These are phyloP conservation scores for Fusarium staphyleae DNA, from an alignment of 2,329 filamentous ascomycete species.

Conservation along the genomic window DNA sequence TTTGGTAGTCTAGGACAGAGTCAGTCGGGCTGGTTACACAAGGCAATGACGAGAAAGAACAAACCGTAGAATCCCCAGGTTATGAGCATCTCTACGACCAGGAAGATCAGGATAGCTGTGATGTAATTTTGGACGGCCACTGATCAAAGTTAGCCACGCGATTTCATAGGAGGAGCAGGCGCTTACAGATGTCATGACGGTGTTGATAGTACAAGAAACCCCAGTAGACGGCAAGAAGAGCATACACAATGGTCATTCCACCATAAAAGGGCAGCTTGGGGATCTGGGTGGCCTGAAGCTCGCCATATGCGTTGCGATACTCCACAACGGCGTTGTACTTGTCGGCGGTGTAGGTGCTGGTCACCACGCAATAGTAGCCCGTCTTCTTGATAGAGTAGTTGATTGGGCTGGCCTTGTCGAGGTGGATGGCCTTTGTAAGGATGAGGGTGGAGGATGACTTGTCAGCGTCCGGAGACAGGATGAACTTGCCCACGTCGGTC, in stretches of 20 bases:
- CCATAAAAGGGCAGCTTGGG: conserved; percentile 98
- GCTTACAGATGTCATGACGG: conserved; percentile 83
- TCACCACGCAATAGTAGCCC: conserved; percentile 94
- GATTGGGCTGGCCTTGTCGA: conserved; percentile 76
- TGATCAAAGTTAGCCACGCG: conserved; percentile 43
- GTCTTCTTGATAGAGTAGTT: conserved; percentile 89
- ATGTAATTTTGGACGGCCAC: conserved; percentile 99
- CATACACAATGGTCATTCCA: conserved; percentile 91
- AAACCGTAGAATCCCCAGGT: conserved; percentile 96
- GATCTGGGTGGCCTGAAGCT: conserved; percentile 93
- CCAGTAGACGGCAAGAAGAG: conserved; percentile 84
- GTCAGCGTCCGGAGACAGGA: conserved; percentile 78
- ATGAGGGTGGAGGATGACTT: conserved; percentile 75
- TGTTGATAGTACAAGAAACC: conserved; percentile 95
- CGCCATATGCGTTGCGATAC: conserved; percentile 95
- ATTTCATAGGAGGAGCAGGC: neutral
- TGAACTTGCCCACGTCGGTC: conserved; percentile 83
- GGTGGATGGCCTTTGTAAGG: conserved; percentile 79
- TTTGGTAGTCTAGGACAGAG: conserved; percentile 77
- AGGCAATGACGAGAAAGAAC: conserved; percentile 29
- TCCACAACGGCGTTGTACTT: conserved; percentile 84
- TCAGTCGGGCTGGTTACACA: conserved; percentile 35
- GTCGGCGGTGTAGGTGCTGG: conserved; percentile 70
- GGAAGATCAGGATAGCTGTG: conserved; percentile 91
- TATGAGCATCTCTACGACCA: conserved; percentile 96